Evolutionary conservation across 202 grass and related monocot genomes (phyloP).

Genomic region (Carex sylvatica): DNA sequence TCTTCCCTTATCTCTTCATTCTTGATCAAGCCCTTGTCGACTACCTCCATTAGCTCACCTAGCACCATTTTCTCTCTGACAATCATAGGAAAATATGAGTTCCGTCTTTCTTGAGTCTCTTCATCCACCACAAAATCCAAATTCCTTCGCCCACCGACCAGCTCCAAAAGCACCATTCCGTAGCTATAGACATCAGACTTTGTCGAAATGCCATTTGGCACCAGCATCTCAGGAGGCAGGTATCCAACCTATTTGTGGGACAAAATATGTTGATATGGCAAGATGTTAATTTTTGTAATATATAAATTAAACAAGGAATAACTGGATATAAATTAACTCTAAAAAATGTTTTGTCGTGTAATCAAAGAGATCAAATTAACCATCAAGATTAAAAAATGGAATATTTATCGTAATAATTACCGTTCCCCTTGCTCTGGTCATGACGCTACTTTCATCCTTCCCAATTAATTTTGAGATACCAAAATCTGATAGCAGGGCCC

Average conservation of each 20-base stretch:
- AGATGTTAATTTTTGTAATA: not conserved
- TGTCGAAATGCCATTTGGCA: slow-evolving; percentile 32
- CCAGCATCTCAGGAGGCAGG: slow-evolving; percentile 51
- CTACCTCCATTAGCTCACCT: slow-evolving; percentile 35
- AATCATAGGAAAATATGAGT: slow-evolving; percentile 29
- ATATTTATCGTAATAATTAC: too few species aligned
- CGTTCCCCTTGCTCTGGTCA: too few species aligned
- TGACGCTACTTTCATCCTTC: too few species aligned
- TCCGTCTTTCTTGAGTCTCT: not conserved
- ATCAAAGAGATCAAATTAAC: too few species aligned
- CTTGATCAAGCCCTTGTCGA: slow-evolving; percentile 30
- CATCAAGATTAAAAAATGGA: too few species aligned
- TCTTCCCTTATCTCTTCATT: slow-evolving; percentile 16
- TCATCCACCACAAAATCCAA: not conserved
- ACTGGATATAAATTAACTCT: too few species aligned
- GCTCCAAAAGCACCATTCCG: slow-evolving; percentile 54
- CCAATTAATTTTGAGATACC: too few species aligned
- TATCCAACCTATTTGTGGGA: slow-evolving; percentile 29
- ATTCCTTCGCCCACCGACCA: slow-evolving; percentile 47
- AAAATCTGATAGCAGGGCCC: too few species aligned
- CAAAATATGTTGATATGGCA: not conserved
- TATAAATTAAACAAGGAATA: not conserved
- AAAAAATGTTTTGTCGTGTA: too few species aligned
- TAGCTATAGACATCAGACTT: slow-evolving; percentile 71
- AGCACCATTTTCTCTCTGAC: slow-evolving; percentile 30